These are phyloP conservation scores for Claviceps sp. DNA, from an alignment of 2,329 filamentous ascomycete species.

Conservation along the genomic window DNA sequence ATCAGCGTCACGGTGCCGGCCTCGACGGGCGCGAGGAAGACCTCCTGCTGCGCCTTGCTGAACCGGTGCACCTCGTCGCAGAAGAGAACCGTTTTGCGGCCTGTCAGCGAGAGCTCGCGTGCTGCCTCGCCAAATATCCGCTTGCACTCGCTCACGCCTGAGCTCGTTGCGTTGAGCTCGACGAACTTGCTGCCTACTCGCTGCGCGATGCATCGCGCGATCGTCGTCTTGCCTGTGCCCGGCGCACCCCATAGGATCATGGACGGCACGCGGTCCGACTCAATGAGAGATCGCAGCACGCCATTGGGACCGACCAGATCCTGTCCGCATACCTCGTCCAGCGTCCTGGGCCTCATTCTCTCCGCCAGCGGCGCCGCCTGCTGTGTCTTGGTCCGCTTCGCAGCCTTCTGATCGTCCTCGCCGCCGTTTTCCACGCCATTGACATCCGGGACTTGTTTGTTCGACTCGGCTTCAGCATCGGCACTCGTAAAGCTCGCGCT, in stretches of 20 bases:
- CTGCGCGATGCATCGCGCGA: slow-evolving; percentile 77
- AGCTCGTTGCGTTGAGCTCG: slow-evolving; percentile 88
- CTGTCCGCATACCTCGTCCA: slow-evolving; percentile 84
- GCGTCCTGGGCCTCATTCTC: slow-evolving; percentile 72
- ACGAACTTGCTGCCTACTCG: slow-evolving; percentile 77
- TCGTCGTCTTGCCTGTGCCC: slow-evolving; percentile 79
- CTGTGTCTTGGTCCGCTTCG: slow-evolving; percentile 56
- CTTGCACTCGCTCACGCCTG: slow-evolving; percentile 81
- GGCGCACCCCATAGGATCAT: slow-evolving; percentile 89
- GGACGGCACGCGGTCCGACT: slow-evolving; percentile 72
- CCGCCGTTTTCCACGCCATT: slow-evolving; percentile 4
- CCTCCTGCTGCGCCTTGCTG: slow-evolving; percentile 84
- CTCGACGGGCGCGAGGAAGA: slow-evolving; percentile 87
- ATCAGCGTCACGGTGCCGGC: slow-evolving; percentile 82
- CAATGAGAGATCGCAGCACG: slow-evolving; percentile 76
- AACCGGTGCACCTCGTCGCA: slow-evolving; percentile 96
- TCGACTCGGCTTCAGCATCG: neutral
- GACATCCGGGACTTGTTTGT: neutral
- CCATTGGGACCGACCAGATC: slow-evolving; percentile 76
- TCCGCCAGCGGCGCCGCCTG: slow-evolving; percentile 78
- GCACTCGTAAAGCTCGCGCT: slow-evolving; percentile 1
- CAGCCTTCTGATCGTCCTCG: slow-evolving; percentile 11
- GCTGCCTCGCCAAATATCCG: slow-evolving; percentile 78
- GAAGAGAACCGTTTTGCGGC: slow-evolving; percentile 88
- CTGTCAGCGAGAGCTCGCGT: slow-evolving; percentile 67